Evolutionary conservation across 371 early-diverging fungal genomes (phyloP), one percentile per base, ranked within the genome.

Genomic region (Choanephora cucurbitarum): DNA sequence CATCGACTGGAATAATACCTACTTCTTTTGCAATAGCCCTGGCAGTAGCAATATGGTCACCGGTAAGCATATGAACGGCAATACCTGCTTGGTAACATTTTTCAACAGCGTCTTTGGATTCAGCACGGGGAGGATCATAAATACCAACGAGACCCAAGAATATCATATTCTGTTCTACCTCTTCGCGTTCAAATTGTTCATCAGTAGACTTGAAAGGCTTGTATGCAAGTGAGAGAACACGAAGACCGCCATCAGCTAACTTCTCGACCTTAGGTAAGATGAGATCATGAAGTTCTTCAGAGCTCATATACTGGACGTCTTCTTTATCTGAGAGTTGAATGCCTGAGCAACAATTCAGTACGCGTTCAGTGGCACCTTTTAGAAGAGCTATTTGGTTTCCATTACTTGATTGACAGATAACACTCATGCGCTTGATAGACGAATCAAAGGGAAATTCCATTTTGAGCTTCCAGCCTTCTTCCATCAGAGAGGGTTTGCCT

Each of bases 361-460:
- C 72, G 44, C 77, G 72, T 72, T 97, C 98, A 19, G 97, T 96
- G 11, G 97, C 98, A 50, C 98, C 98, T 69, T 97, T 97, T 44
- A 93, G 91, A 60, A 85, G 66, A 22, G 82, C 52, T 84, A 81
- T 31, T 53, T 33, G 22, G 57, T 68, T 72, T 60, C 85, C 62
- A 4, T 37, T 33, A 13, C 28, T 24, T 70, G 57, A 80, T 84
- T 70, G 87, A 85, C 49, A 85, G 72, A 11, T 60, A 44, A 94
- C 88, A 66, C 87, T 88, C 96, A 96, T 96, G 34, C 94, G 85
- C 73, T 96, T 96, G 51, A 94, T 80, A 18, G 86, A 82, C 14
- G 91, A 90, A 70, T 89, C 89, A 59, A 91, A 92, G 5, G 91
- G 87, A 55, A 79, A 85, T 73, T 91, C 91, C 51, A 91, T 84